Conservation (phyloP, 495 filamentous ascomycete genomes). For the Cercophora sp. region DNA sequence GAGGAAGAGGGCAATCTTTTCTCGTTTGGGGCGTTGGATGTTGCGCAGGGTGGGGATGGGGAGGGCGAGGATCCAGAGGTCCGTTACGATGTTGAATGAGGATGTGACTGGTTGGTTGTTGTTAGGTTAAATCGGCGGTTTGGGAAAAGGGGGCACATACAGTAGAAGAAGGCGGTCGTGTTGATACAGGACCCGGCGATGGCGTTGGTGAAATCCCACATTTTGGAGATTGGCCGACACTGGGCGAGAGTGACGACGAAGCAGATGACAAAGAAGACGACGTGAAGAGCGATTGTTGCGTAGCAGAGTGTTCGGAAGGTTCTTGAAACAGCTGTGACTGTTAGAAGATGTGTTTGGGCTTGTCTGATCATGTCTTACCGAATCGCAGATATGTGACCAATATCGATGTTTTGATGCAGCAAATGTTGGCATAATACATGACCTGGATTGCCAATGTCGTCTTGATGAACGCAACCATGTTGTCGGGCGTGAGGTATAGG, state of each 20-base stretch:
- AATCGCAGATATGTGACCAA: conserved; percentile 46
- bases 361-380: conserved; percentile 32
- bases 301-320: conserved; percentile 30
- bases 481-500: conserved; percentile 19
- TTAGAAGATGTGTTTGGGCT: not conserved
- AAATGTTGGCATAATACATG: conserved; percentile 39
- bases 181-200: conserved; percentile 43
- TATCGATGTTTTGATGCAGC: conserved; percentile 45
- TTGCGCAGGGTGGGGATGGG: conserved; percentile 45
- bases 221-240: conserved; percentile 41
- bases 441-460: conserved; percentile 38
- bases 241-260: conserved; percentile 38
- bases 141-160: conserved; percentile 21
- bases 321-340: conserved; percentile 19
- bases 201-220: conserved; percentile 42
- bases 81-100: conserved; percentile 47
- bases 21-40: conserved; percentile 39
- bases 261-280: conserved; percentile 35
- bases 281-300: conserved; percentile 35
- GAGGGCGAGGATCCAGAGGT: conserved; percentile 49
- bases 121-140: not conserved
- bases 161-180: conserved; percentile 48
- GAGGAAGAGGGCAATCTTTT: conserved; percentile 43
- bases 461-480: conserved; percentile 35
- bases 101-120: conserved; percentile 37